Evolutionary conservation across 1,139 yeast species (phyloP), one percentile per base, ranked within the genome.

Genomic region (Debaryomyces subglobosus): DNA sequence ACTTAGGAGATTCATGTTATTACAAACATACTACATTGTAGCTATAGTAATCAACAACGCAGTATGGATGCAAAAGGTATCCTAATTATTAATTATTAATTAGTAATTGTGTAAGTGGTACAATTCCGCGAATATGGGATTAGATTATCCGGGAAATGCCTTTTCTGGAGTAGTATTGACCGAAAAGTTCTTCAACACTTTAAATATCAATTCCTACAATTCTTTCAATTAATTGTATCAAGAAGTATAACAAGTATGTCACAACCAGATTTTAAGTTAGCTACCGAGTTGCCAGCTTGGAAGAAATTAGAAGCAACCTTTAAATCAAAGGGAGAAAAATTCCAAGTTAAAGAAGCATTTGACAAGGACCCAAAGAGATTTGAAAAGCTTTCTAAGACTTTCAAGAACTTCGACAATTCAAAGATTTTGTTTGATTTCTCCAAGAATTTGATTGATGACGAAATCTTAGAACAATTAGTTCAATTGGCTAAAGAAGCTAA

Each of bases 401-500:
- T 91, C 69, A 74, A 77, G 61, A 92, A 91, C 77, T 88, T 67
- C 68, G 97, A 92, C 64, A 92, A 87, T 41, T 86, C 96, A 46
- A 78, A 91, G 74, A 88, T 94, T 63, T 77, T 94, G 63, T 94
- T 92, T 67, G 99, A 94, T 70, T 94, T 86, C 79, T 89, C 97
- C 62, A 94, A 94, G 80, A 94, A 94, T 75, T 80, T 94, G 69
- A 76, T 94, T 64, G 86, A 91, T 68, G 96, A 91, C 59, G 92
- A 89, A 64, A 83, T 92, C 64, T 70, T 89, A 60, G 61, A 71
- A 34, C 72, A 83, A 50, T 81, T 94, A 68, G 55, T 89, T 55
- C 79, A 83, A 65, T 82, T 94, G 65, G 98, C 98, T 60, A 84
- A 85, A 68, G 96, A 94, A 71, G 92, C 97, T 58, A 82, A 85